phyloP scores from a whole-genome alignment of 2,329 filamentous ascomycete genomes.

The Monilinia polystroma region DNA sequence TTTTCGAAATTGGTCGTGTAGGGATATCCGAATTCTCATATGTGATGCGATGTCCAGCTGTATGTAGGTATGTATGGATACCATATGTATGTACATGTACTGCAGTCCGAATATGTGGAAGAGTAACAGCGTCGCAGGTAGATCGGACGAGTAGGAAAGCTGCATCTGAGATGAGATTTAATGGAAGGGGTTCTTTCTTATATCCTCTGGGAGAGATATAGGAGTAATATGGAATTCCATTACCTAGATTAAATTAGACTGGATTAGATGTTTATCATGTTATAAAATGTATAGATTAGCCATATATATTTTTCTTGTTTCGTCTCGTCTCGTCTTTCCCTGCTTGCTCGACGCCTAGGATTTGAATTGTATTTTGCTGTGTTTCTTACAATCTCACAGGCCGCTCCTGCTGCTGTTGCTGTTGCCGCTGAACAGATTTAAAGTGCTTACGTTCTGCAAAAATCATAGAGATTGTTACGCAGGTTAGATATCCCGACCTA shows the following conservation, averaged over 20 bases:
- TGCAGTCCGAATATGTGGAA: conserved; percentile 8
- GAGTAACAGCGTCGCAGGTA: neutral
- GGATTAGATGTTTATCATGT: neutral
- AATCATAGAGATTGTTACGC: neutral
- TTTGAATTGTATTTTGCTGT: neutral
- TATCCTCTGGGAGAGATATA: neutral
- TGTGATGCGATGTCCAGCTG: neutral
- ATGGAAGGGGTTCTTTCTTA: neutral
- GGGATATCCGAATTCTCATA: neutral
- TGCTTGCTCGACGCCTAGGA: neutral
- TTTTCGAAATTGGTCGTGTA: neutral
- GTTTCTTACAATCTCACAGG: neutral
- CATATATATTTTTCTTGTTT: neutral
- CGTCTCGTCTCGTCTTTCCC: conserved; percentile 8
- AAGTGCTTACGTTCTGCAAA: conserved; percentile 17
- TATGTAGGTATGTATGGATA: neutral
- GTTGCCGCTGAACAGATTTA: conserved; percentile 4
- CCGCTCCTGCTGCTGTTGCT: neutral
- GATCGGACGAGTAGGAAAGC: conserved; percentile 2
- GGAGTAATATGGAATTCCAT: too few species aligned
- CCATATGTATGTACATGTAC: neutral
- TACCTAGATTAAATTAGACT: neutral
- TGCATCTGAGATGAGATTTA: conserved; percentile 12
- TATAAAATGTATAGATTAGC: neutral
- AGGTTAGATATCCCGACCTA: neutral